Evolutionary conservation across 1,284 basidiomycete genomes (phyloP), one percentile per base, ranked within the genome.

Genomic region (Naganishia sp.): DNA sequence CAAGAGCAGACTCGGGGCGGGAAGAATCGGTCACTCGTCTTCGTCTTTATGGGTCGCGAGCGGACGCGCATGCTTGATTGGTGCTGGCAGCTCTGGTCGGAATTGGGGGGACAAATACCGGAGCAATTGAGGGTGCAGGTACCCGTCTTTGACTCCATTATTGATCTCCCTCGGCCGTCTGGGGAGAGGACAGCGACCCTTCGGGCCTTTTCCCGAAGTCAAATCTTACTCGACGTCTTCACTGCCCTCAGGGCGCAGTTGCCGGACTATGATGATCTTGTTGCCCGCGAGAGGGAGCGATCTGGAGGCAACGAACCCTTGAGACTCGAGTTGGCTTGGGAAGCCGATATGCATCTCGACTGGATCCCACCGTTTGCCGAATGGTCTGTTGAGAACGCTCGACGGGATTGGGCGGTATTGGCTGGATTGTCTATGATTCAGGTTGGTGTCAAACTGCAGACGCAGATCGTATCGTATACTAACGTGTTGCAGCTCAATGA

Each of bases 21-120:
- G 68, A 28, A 36, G 53, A 53, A 59, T 60, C 21, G 76, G 75
- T 18, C 72, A 1, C 73, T 77, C 52, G 68, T 79, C 7, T 77
- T 80, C 64, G 70, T 79, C 28, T 59, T 80, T 50, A 75, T 78
- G 59, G 69, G 77, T 23, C 68, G 71, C 6, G 75, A 78, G 53
- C 66, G 75, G 23, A 75, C 75, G 3, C 70, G 79, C 56, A 73
- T 77, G 4, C 63, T 77, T 50, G 79, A 80, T 66, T 80, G 78
- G 79, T 77, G 73, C 54, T 80, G 77, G 77, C 76, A 78, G 68
- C 67, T 79, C 23, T 75, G 73, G 69, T 69, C 74, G 31, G 76
- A 79, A 48, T 69, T 79, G 7, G 76, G 72, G 4, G 73, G 73
- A 3, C 69, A 73, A 43, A 68, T 79, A 3, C 78, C 79, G 0